Base-by-base conservation (phyloP, 179 eudicot genomes). In the Gypsophila paniculata region DNA sequence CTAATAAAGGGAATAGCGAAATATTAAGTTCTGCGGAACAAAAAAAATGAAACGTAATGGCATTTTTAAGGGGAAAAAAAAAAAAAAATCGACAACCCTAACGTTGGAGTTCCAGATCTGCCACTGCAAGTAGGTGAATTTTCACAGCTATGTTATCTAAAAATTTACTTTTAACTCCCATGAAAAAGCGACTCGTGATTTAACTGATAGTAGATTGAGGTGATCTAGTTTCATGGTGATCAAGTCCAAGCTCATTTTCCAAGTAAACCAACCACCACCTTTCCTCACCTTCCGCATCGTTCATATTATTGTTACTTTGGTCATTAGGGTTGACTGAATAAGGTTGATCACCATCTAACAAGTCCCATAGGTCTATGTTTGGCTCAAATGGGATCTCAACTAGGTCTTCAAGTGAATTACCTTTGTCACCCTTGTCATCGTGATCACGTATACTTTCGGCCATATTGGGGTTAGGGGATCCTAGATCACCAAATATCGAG, bases 211-310 rank as follows among this genome's bases (percentile, higher is more conserved):
- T 67, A 32, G 74, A 55, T 26, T 69, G 59, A 11, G 13, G 46
- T 59, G 65, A 53, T 44, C 61, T 64, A 32, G 68, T 38, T 18
- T 64, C 61, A 74, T 48, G 46, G 65, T 58, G 76, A 13, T 23
- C 63, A 18, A 86, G 73, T 72, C 81, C 91, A 69, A 88, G 88
- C 76, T 90, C 96, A 69, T 77, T 80, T 75, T 88, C 93, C 70
- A 90, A 77, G 77, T 82, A 72, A 46, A 61, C 88, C 44, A 86
- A 69, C 89, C 93, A 88, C 70, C 83, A 79, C 73, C 68, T 73
- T 64, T 63, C 77, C 69, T n/a, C 42, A 73, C 32, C 72, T 52
- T 51, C 70, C 0, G 44, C 48, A 15, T 53, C 44, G 39, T 9
- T 22, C 5, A 19, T 22, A 32, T 46, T 69, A 54, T 22, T 9